A percentile compares a stretch with the other conserved stretches of the same genome.
These are phyloP conservation scores for Trichoderma reesei DNA, from an alignment of 495 filamentous ascomycete genomes.

Conservation along the genomic window DNA sequence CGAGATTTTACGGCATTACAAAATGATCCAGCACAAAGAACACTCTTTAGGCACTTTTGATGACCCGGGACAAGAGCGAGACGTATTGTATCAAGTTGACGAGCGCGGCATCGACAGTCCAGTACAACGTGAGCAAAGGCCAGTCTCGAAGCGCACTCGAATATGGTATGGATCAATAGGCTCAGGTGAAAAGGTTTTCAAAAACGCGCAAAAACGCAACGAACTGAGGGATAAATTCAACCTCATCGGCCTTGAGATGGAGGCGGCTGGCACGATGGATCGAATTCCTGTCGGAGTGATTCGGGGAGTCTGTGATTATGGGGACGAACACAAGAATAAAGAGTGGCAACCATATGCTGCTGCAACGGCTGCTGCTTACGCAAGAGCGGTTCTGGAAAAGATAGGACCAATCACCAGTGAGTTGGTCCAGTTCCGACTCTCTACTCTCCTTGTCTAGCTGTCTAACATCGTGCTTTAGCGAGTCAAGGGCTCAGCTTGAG, in stretches of 20 bases:
- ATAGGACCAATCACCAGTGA: conserved; percentile 8
- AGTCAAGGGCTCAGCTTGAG: neutral
- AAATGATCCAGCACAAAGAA: conserved; percentile 16
- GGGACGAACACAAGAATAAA: conserved; percentile 29
- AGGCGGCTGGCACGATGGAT: conserved; percentile 22
- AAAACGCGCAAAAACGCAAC: conserved; percentile 19
- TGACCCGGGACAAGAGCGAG: conserved; percentile 21
- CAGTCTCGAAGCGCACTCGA: conserved; percentile 14
- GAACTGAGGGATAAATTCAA: conserved; percentile 19
- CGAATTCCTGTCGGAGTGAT: conserved; percentile 24
- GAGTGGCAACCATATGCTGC: conserved; percentile 30
- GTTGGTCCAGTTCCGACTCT: neutral
- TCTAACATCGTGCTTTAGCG: neutral
- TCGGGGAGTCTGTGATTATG: conserved; percentile 34
- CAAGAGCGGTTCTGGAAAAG: conserved; percentile 23
- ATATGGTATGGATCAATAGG: conserved; percentile 25
- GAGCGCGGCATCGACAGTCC: conserved; percentile 10
- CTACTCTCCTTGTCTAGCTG: neutral
- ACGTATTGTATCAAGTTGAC: conserved; percentile 14
- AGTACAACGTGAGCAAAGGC: conserved; percentile 14
- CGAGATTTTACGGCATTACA: conserved; percentile 18
- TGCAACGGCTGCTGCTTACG: conserved; percentile 31
- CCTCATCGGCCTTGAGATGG: conserved; percentile 23
- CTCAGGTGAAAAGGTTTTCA: conserved; percentile 23
- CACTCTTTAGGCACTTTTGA: conserved; percentile 15